These are phyloP conservation scores for Truncatella angustata DNA, from an alignment of 2,329 filamentous ascomycete genomes.

Conservation along the genomic window DNA sequence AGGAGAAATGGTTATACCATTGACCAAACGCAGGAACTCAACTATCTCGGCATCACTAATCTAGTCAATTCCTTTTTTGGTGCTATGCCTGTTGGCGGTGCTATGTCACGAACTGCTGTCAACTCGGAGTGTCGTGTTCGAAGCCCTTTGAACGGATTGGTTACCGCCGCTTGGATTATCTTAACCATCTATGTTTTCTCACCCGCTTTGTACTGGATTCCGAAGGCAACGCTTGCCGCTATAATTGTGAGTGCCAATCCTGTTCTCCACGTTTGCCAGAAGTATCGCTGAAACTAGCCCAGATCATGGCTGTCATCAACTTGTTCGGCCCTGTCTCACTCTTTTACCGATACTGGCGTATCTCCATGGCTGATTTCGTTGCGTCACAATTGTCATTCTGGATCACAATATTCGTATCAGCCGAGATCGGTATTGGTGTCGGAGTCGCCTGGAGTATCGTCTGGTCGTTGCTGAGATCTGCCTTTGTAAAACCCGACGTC, in stretches of 20 bases:
- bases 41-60: conserved; percentile 61
- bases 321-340: conserved; percentile 56
- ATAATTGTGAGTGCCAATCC: conserved; percentile 60
- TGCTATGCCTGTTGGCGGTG: conserved; percentile 61
- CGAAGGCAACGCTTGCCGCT: conserved; percentile 61
- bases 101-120: conserved; percentile 66
- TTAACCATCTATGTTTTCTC: conserved; percentile 61
- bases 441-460: conserved; percentile 64
- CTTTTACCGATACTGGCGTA: conserved; percentile 64
- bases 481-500: conserved; percentile 39
- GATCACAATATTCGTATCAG: conserved; percentile 60
- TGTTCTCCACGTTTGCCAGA: too few relatives aligned
- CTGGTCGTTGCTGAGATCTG: conserved; percentile 57
- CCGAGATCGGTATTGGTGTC: conserved; percentile 57
- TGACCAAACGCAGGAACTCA: conserved; percentile 64
- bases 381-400: conserved; percentile 63
- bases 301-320: conserved; percentile 62
- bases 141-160: conserved; percentile 57
- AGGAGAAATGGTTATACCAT: conserved; percentile 61
- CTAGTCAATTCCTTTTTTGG: conserved; percentile 65
- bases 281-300: not conserved
- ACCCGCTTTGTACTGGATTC: conserved; percentile 65
- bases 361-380: conserved; percentile 63
- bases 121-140: conserved; percentile 64
- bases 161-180: conserved; percentile 61